These are phyloP conservation scores for Suhomyces choctaworum DNA, from an alignment of 1,139 yeast species.

Conservation along the genomic window DNA sequence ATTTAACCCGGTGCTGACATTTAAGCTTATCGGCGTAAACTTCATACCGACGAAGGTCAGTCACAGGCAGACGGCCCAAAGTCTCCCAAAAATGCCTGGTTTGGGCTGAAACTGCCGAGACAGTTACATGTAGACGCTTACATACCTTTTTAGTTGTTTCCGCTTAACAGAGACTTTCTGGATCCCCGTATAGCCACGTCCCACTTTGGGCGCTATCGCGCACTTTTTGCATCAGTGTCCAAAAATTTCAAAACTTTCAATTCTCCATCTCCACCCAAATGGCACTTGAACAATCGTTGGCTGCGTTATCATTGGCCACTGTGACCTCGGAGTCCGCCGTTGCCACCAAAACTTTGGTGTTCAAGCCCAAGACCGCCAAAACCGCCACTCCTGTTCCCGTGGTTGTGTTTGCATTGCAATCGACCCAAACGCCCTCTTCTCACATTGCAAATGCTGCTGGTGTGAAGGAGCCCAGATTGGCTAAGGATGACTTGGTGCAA, in stretches of 20 bases:
- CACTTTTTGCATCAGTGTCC: conserved; percentile 2
- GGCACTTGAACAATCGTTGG: conserved; percentile 63
- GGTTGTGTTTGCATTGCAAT: conserved; percentile 71
- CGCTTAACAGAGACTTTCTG: background rate
- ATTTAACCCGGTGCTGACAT: conserved; percentile 1
- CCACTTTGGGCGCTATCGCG: background rate
- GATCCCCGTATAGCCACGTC: background rate
- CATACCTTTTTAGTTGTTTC: no score
- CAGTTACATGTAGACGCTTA: no score
- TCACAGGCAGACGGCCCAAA: no score
- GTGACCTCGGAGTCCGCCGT: conserved; percentile 42
- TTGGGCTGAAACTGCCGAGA: no score
- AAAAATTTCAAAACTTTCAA: background rate
- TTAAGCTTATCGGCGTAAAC: conserved; percentile 5
- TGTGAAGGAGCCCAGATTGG: conserved; percentile 85
- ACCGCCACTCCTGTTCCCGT: conserved; percentile 80
- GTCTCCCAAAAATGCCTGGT: no score
- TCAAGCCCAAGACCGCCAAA: conserved; percentile 90
- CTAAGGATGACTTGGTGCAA: conserved; percentile 74
- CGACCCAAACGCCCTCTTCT: conserved; percentile 69
- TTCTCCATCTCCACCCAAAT: conserved; percentile 22
- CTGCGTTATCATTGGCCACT: conserved; percentile 54
- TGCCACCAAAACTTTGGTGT: conserved; percentile 73
- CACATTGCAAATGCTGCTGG: conserved; percentile 65
- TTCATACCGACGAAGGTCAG: background rate